A percentile compares a stretch with the other conserved stretches of the same genome.
phyloP scores from a whole-genome alignment of 345 rosid genomes.

The Melaleuca alternifolia region DNA sequence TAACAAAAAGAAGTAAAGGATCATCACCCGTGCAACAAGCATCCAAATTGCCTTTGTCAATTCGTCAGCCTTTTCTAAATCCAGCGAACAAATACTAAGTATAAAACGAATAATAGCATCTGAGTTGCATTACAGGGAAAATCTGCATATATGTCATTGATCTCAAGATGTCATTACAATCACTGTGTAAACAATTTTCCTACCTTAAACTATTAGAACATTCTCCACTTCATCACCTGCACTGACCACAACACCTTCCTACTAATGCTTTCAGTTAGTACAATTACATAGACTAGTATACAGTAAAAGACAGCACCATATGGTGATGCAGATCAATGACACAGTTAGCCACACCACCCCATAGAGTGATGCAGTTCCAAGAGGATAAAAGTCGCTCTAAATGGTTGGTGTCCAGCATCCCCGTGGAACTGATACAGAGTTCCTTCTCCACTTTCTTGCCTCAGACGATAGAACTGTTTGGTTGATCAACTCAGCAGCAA shows the following conservation, averaged over 20 bases:
- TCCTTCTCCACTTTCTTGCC: not conserved
- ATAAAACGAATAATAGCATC: not conserved
- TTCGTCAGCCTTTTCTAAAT: not conserved
- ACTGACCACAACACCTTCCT: not conserved
- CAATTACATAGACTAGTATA: not conserved
- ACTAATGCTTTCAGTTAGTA: not conserved
- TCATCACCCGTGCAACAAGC: not conserved
- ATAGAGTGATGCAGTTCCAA: not conserved
- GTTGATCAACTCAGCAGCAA: not conserved
- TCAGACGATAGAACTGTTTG: not conserved
- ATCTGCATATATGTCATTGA: not conserved
- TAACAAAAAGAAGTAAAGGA: not conserved
- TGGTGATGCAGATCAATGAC: not conserved
- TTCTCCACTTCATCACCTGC: not conserved
- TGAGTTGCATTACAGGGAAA: not conserved
- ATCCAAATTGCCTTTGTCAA: not conserved
- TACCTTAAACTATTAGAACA: not conserved
- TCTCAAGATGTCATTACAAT: not conserved
- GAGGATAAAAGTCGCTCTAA: not conserved
- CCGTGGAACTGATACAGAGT: not conserved
- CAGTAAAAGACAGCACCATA: not conserved
- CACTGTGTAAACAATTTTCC: not conserved
- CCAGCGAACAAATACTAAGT: not conserved
- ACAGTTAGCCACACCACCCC: not conserved
- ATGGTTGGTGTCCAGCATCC: not conserved